Percentiles rank a stretch among this genome's conserved stretches.
phyloP scores from a whole-genome alignment of 2,329 filamentous ascomycete genomes.

The Xylariaceae sp. region DNA sequence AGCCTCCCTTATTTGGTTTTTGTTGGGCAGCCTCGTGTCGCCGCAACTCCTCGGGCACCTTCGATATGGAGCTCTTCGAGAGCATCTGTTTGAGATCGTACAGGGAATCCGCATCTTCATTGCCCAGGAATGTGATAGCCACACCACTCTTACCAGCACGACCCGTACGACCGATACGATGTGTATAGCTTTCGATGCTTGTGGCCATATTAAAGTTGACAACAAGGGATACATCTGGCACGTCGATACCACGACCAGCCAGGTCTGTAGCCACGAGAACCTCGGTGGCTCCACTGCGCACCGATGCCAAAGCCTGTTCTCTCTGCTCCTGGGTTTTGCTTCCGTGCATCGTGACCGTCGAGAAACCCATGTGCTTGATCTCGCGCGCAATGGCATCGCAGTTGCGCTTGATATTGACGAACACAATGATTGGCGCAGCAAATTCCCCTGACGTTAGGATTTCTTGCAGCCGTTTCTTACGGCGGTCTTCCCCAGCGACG shows the following conservation, averaged over 20 bases:
- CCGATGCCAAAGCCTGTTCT: constrained; percentile 82
- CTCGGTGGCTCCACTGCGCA: constrained; percentile 74
- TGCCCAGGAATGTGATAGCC: constrained; percentile 90
- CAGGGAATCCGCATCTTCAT: constrained; percentile 83
- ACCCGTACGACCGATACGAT: constrained; percentile 94
- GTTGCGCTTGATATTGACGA: constrained; percentile 99
- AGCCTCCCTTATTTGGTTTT: constrained; percentile 52
- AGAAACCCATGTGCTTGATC: constrained; percentile 91
- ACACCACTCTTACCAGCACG: constrained; percentile 96
- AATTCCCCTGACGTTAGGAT: constrained; percentile 80
- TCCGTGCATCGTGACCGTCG: constrained; percentile 84
- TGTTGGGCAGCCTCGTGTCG: constrained; percentile 91
- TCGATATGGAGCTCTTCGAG: constrained; percentile 79
- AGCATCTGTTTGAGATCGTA: constrained; percentile 97
- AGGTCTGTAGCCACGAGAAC: constrained; percentile 94
- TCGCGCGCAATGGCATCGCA: constrained; percentile 92
- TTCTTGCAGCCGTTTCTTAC: constrained; percentile 92
- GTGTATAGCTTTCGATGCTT: constrained; percentile 91
- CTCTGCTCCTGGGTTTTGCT: constrained; percentile 97
- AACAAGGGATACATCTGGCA: constrained; percentile 87
- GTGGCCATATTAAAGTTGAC: constrained; percentile 99
- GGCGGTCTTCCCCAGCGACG: constrained; percentile 83
- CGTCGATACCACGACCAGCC: constrained; percentile 95
- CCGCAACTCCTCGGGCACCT: constrained; percentile 85
- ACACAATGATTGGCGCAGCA: constrained; percentile 89